phyloP scores from a whole-genome alignment of 2,329 filamentous ascomycete species.

The Alternaria metachromatica region DNA sequence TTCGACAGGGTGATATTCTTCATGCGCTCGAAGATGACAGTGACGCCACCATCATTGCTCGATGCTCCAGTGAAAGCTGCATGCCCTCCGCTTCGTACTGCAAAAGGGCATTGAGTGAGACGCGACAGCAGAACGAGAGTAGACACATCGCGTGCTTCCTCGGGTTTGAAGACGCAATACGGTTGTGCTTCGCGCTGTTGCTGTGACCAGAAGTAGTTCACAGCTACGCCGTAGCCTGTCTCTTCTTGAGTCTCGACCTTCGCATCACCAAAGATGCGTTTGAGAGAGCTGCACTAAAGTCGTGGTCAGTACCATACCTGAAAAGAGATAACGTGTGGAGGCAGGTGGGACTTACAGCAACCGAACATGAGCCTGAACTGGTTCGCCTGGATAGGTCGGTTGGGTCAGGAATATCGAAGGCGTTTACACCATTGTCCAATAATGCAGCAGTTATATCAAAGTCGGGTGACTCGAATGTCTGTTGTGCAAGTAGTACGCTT shows the following conservation, averaged over 20 bases:
- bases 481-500: not conserved
- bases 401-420: slow-evolving; percentile 7
- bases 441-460: slow-evolving; percentile 21
- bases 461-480: slow-evolving; percentile 8
- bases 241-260: slow-evolving; percentile 22
- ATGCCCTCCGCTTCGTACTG: slow-evolving; percentile 47
- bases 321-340: not conserved
- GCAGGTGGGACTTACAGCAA: slow-evolving; percentile 16
- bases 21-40: slow-evolving; percentile 31
- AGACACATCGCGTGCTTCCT: slow-evolving; percentile 24
- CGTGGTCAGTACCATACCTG: not conserved
- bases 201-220: slow-evolving; percentile 32
- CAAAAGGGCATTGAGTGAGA: slow-evolving; percentile 43
- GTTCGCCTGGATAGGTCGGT: not conserved
- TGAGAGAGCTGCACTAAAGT: slow-evolving; percentile 29
- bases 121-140: slow-evolving; percentile 27
- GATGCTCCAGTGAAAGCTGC: slow-evolving; percentile 33
- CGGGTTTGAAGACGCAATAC: slow-evolving; percentile 37
- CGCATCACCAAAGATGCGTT: slow-evolving; percentile 19
- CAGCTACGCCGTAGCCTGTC: slow-evolving; percentile 22
- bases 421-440: slow-evolving; percentile 15
- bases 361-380: slow-evolving; percentile 6
- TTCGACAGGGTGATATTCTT: slow-evolving; percentile 26
- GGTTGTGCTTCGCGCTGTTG: slow-evolving; percentile 28
- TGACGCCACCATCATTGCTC: slow-evolving; percentile 38